These are phyloP conservation scores for Trametes gibbosa DNA, from an alignment of 768 basidiomycete species.

Conservation along the genomic window DNA sequence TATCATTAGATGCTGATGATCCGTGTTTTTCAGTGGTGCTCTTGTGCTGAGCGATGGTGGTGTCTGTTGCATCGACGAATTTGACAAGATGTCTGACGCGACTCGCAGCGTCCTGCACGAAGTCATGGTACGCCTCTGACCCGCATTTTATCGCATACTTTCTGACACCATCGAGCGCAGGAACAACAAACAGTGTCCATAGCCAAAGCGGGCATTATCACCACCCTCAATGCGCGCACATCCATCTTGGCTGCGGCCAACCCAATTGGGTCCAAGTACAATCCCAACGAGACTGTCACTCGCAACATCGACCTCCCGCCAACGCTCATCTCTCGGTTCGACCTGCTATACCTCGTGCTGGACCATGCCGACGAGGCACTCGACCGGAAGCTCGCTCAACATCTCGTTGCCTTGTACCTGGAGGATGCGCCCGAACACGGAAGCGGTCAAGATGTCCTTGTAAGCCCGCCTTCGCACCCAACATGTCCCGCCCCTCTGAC, in stretches of 20 bases:
- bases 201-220: constrained; percentile 98
- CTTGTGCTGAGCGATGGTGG: constrained; percentile 94
- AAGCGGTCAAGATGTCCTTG: constrained; percentile 70
- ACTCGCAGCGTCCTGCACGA: constrained; percentile 98
- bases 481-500: not conserved
- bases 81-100: constrained; percentile 98
- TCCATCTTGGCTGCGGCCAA: constrained; percentile 98
- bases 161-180: constrained; percentile 39
- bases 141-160: not conserved
- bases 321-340: constrained; percentile 96
- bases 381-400: constrained; percentile 86
- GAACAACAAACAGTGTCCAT: constrained; percentile 99
- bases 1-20: not conserved
- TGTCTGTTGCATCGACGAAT: constrained; percentile 98
- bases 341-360: constrained; percentile 91
- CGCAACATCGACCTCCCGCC: constrained; percentile 97
- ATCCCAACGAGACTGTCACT: constrained; percentile 87
- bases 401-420: constrained; percentile 89
- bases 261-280: constrained; percentile 94
- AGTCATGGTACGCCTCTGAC: constrained; percentile 89
- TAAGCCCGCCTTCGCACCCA: constrained; percentile 35
- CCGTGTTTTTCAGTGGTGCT: constrained; percentile 65
- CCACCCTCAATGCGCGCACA: constrained; percentile 96
- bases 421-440: constrained; percentile 78
- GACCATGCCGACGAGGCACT: constrained; percentile 89